phyloP scores from a whole-genome alignment of 495 filamentous ascomycete species.

The Mytilinidion resinicola region DNA sequence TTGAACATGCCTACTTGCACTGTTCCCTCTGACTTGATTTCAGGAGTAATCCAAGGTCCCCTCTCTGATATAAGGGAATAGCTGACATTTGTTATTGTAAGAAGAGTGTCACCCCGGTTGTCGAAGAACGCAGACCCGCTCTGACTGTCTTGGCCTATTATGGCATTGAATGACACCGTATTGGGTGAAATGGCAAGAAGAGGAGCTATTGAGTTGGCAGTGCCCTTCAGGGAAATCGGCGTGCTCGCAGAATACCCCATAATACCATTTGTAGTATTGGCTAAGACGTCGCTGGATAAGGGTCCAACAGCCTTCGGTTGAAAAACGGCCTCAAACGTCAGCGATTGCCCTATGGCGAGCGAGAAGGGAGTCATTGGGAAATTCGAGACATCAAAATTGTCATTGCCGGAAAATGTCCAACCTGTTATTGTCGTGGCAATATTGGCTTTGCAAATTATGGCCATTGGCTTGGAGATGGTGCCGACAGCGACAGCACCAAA shows the following conservation, averaged over 20 bases:
- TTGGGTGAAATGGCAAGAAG: conserved; percentile 36
- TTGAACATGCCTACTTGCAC: conserved; percentile 38
- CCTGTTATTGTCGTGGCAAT: conserved; percentile 32
- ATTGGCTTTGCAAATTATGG: conserved; percentile 21
- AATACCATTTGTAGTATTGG: conserved; percentile 32
- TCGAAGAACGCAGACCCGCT: conserved; percentile 28
- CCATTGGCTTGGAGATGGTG: conserved; percentile 29
- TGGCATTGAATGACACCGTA: conserved; percentile 37
- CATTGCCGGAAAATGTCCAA: conserved; percentile 9
- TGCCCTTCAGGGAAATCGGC: conserved; percentile 34
- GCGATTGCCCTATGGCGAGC: conserved; percentile 33
- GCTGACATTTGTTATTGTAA: conserved; percentile 28
- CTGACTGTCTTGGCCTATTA: conserved; percentile 31
- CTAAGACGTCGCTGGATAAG: conserved; percentile 37
- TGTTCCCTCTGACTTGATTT: conserved; percentile 27
- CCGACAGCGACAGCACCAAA: conserved; percentile 42
- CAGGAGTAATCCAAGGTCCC: conserved; percentile 35
- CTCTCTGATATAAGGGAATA: conserved; percentile 33
- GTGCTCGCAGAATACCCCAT: conserved; percentile 35
- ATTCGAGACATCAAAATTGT: conserved; percentile 30
- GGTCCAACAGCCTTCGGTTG: conserved; percentile 35
- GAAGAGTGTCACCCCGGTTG: conserved; percentile 18
- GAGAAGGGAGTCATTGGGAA: conserved; percentile 32
- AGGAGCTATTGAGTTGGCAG: conserved; percentile 30
- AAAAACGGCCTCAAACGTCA: conserved; percentile 40